Evolutionary conservation across 2,329 filamentous ascomycete genomes (phyloP), one percentile per base, ranked within the genome.

Genomic region (Rhexocercosporidium sp.): DNA sequence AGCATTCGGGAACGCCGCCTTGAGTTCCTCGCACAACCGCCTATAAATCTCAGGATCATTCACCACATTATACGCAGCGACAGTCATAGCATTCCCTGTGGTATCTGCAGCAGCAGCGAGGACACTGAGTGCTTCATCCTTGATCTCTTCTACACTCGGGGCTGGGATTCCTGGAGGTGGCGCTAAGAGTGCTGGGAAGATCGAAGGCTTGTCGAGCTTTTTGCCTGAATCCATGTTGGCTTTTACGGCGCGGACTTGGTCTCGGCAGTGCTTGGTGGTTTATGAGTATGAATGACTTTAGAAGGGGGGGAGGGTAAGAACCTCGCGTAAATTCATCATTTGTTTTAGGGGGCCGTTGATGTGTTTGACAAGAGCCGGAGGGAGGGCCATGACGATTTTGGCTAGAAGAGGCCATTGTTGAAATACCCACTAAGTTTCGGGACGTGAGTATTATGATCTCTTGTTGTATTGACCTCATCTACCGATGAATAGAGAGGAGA

Each of bases 11-110:
- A 79, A 78, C 2, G 69, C 73, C 2, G 71, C 63, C 22, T 69
- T 63, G 49, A 81, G 63, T 65, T 81, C 79, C 2, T 68, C 68
- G 7, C 46, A 70, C 18, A 77, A 65, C 18, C 62, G 71, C 16
- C 51, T 14, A 46, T 75, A 76, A 1, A 78, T 77, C 1, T 70
- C 57, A 9, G 69, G 73, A 57, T 78, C 75, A 9, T 64, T 57
- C 2, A 78, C 67, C 1, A 75, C 67, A 57, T 79, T 71, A 67
- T 77, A 79, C 1, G 73, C 56, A 29, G 75, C 73, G 51, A 78
- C 74, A 70, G 74, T 78, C 65, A 79, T 65, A 1, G 76, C 75
- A 69, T 79, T 78, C 1, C 76, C 77, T 0, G 78, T 79, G 1
- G 77, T 79, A 59, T 78, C 77, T 3, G 77, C 72, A 1, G 76